A percentile compares a stretch with the other conserved stretches of the same genome.
Evolutionary conservation across 495 filamentous ascomycete genomes (phyloP).

Genomic region (Aspergillus indologenus): DNA sequence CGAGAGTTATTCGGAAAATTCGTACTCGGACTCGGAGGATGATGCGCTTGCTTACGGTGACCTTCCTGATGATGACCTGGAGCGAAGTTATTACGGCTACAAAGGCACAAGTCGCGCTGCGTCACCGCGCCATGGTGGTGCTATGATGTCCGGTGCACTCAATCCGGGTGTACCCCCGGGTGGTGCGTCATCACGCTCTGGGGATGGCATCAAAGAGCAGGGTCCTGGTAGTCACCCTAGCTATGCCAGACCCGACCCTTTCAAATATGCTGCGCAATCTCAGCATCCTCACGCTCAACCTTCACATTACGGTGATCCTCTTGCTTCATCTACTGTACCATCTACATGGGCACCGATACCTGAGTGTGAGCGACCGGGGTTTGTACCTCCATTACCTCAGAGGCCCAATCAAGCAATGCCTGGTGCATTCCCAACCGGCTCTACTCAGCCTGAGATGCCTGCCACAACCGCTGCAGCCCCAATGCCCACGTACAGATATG

Average conservation of each 20-base stretch:
- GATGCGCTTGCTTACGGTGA: conserved; percentile 43
- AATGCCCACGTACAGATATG: conserved; percentile 30
- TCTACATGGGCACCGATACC: conserved; percentile 40
- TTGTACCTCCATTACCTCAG: conserved; percentile 39
- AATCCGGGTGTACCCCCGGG: conserved; percentile 5
- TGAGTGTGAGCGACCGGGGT: conserved; percentile 41
- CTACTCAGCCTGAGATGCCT: conserved; percentile 22
- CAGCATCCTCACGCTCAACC: conserved; percentile 27
- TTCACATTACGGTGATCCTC: conserved; percentile 18
- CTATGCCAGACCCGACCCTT: conserved; percentile 50
- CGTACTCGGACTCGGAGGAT: conserved; percentile 41
- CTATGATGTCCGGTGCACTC: conserved; percentile 20
- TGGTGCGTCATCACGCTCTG: conserved; percentile 9
- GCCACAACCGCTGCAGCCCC: conserved; percentile 20
- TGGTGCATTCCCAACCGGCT: conserved; percentile 36
- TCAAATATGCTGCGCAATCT: conserved; percentile 46
- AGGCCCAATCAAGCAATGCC: conserved; percentile 32
- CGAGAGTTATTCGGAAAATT: conserved; percentile 33
- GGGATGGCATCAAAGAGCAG: conserved; percentile 4
- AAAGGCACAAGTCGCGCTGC: conserved; percentile 8
- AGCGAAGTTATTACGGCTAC: conserved; percentile 20
- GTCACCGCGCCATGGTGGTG: conserved; percentile 6
- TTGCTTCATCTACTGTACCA: conserved; percentile 16
- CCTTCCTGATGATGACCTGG: conserved; percentile 9
- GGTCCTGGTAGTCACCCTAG: conserved; percentile 34